phyloP scores from a whole-genome alignment of 2,329 filamentous ascomycete species.

The Aaosphaeria arxii region DNA sequence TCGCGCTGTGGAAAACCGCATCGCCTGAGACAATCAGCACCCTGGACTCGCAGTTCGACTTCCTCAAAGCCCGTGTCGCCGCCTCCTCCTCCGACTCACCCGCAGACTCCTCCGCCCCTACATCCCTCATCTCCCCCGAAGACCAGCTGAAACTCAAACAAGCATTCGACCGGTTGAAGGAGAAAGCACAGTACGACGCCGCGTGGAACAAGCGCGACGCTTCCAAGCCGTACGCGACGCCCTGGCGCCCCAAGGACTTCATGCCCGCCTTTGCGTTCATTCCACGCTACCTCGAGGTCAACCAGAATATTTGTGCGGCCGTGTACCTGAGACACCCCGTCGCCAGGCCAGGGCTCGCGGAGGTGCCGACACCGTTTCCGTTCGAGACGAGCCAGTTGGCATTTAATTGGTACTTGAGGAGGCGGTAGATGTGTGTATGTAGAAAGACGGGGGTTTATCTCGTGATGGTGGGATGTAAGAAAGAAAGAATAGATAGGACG shows the following conservation, averaged over 20 bases:
- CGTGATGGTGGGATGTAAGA: background rate
- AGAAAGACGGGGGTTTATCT: background rate
- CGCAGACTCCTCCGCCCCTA: slow-evolving; percentile 6
- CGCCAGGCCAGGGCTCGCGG: slow-evolving; percentile 73
- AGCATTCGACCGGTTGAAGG: slow-evolving; percentile 58
- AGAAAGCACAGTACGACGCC: slow-evolving; percentile 71
- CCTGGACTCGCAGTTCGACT: slow-evolving; percentile 47
- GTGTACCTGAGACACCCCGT: slow-evolving; percentile 95
- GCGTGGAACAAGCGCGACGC: slow-evolving; percentile 51
- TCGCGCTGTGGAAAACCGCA: slow-evolving; percentile 51
- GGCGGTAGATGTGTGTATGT: slow-evolving; percentile 54
- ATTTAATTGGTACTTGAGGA: slow-evolving; percentile 90
- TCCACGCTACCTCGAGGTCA: slow-evolving; percentile 92
- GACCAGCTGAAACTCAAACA: slow-evolving; percentile 55
- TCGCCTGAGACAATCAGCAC: slow-evolving; percentile 46
- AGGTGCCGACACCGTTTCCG: slow-evolving; percentile 73
- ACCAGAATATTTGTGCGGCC: slow-evolving; percentile 93
- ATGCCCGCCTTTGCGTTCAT: slow-evolving; percentile 95
- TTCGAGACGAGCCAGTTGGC: slow-evolving; percentile 72
- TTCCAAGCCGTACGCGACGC: slow-evolving; percentile 77
- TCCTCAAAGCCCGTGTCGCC: slow-evolving; percentile 20
- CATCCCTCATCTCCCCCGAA: slow-evolving; percentile 41
- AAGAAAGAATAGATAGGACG: background rate
- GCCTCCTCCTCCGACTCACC: background rate
- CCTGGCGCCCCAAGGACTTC: slow-evolving; percentile 82